A percentile compares a stretch with the other conserved stretches of the same genome.
Conservation (phyloP, 495 filamentous ascomycete genomes). For the Xylaria acuta region DNA sequence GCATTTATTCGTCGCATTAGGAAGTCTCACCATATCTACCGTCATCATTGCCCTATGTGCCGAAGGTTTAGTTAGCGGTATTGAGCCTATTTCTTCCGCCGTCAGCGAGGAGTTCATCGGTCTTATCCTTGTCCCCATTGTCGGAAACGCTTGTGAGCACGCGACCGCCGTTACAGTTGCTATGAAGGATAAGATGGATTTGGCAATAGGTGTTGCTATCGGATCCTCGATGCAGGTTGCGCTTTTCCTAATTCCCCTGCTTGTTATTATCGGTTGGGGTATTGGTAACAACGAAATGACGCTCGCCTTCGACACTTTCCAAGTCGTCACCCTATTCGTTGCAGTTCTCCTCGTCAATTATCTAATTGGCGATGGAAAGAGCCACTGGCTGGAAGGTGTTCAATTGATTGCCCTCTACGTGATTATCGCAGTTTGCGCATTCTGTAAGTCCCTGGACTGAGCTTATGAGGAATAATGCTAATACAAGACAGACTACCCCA, state of each 20-base stretch:
- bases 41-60: constrained; percentile 85
- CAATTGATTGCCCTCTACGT: constrained; percentile 74
- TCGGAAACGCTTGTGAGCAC: constrained; percentile 88
- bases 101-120: constrained; percentile 81
- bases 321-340: constrained; percentile 80
- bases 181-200: constrained; percentile 89
- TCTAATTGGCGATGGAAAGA: constrained; percentile 71
- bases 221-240: constrained; percentile 90
- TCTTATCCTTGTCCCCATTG: constrained; percentile 85
- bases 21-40: constrained; percentile 74
- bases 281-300: constrained; percentile 73
- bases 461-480: not conserved
- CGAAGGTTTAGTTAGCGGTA: constrained; percentile 86
- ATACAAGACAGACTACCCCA: constrained; percentile 22
- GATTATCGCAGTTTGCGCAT: constrained; percentile 69
- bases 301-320: constrained; percentile 81
- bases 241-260: constrained; percentile 76
- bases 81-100: constrained; percentile 64
- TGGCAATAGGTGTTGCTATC: constrained; percentile 83
- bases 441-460: constrained; percentile 47
- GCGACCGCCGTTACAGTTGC: constrained; percentile 87
- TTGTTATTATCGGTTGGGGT: constrained; percentile 82
- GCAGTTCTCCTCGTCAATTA: constrained; percentile 82
- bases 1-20: constrained; percentile 69
- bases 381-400: constrained; percentile 75